Percentiles rank a stretch among this genome's conserved stretches.
Conservation (phyloP, 768 basidiomycete genomes). For the Amanita rimosa region DNA sequence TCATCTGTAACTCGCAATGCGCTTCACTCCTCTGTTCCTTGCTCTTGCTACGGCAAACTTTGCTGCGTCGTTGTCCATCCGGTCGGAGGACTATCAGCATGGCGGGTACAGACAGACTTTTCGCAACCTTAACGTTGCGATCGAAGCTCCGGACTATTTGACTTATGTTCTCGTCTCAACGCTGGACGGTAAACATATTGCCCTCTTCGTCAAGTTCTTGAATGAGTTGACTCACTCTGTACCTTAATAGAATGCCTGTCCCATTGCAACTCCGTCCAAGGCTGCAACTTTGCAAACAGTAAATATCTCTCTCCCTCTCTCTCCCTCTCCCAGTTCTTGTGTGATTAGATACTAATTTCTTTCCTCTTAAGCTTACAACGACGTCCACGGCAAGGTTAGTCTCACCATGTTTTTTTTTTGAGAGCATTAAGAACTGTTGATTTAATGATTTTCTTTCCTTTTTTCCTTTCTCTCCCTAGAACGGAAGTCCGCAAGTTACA, state of each 20-base stretch:
- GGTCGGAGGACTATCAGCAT: background rate
- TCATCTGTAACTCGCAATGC: no score
- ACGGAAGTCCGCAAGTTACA: slow-evolving; percentile 23
- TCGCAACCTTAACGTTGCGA: slow-evolving; percentile 18
- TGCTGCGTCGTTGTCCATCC: background rate
- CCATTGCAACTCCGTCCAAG: background rate
- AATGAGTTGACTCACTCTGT: background rate
- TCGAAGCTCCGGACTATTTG: slow-evolving; percentile 21
- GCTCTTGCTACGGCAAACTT: background rate
- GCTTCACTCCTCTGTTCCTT: background rate
- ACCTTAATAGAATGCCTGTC: background rate
- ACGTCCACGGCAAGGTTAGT: slow-evolving; percentile 24
- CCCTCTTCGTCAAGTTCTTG: background rate
- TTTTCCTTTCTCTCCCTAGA: slow-evolving; percentile 13
- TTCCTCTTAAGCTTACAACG: slow-evolving; percentile 21
- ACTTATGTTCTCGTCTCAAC: slow-evolving; percentile 26
- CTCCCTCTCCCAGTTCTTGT: slow-evolving; percentile 11
- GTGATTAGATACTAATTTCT: slow-evolving; percentile 18
- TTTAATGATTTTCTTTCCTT: no score
- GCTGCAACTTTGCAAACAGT: background rate
- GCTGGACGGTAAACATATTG: slow-evolving; percentile 10
- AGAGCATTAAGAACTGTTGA: background rate
- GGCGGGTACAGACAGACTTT: slow-evolving; percentile 17
- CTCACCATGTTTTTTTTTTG: background rate
- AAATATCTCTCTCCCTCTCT: no score